Percentiles rank a stretch among this genome's conserved stretches.
Conservation (phyloP, 2,329 filamentous ascomycete genomes). For the Xylaria hypoxylon region DNA sequence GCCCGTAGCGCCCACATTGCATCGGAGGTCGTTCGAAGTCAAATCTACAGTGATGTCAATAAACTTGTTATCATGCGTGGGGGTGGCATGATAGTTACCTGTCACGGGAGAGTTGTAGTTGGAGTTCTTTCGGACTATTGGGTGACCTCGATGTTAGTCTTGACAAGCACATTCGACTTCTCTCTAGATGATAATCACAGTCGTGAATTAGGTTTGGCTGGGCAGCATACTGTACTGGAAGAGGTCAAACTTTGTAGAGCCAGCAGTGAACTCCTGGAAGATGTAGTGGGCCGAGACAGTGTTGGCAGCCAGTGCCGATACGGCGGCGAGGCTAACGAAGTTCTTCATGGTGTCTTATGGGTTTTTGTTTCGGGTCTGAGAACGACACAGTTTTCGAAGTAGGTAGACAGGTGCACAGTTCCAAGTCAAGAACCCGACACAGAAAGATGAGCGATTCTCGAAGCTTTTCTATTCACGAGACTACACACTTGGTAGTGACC, state of each 20-base stretch:
- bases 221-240: slow-evolving; percentile 53
- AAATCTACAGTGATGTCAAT: slow-evolving; percentile 50
- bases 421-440: background rate
- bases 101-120: slow-evolving; percentile 63
- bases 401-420: slow-evolving; percentile 2
- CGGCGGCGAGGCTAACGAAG: slow-evolving; percentile 47
- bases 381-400: background rate
- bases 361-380: background rate
- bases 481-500: background rate
- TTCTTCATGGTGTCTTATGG: slow-evolving; percentile 49
- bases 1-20: slow-evolving; percentile 55
- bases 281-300: slow-evolving; percentile 57
- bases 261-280: slow-evolving; percentile 55
- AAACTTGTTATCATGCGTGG: background rate
- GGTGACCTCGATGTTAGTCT: slow-evolving; percentile 15
- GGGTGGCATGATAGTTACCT: slow-evolving; percentile 37
- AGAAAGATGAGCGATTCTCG: slow-evolving; percentile 2
- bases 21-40: slow-evolving; percentile 55
- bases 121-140: slow-evolving; percentile 57
- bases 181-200: background rate
- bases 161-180: background rate
- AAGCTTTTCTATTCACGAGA: slow-evolving; percentile 32
- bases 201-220: background rate
- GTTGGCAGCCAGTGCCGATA: slow-evolving; percentile 50
- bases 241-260: slow-evolving; percentile 49